Percentiles rank a stretch among this genome's conserved stretches.
Conservation (phyloP, 129 eudicot genomes). For the Tagetes erecta region DNA sequence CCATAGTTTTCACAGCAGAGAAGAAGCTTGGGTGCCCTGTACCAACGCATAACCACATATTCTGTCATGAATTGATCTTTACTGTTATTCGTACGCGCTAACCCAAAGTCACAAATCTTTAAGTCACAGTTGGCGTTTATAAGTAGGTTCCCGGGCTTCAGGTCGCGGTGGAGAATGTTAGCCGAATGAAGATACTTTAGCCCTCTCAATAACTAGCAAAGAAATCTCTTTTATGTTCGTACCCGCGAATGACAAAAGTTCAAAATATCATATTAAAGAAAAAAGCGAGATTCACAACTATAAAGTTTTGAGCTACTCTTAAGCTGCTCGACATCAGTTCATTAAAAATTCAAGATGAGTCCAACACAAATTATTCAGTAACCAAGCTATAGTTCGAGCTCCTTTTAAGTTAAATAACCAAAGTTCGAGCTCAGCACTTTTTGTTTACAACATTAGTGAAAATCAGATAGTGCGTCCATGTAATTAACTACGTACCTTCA, state of each 20-base stretch:
- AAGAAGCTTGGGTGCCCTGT: constrained; percentile 70
- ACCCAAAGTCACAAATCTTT: constrained; percentile 63
- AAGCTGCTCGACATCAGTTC: background rate
- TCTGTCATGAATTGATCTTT: constrained; percentile 65
- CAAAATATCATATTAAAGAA: background rate
- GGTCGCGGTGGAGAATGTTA: constrained; percentile 62
- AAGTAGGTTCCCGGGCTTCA: constrained; percentile 64
- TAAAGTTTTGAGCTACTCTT: background rate
- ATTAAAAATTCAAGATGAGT: too few relatives aligned
- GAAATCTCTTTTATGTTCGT: background rate
- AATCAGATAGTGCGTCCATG: too few relatives aligned
- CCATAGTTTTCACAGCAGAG: constrained; percentile 75
- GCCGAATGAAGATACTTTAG: constrained; percentile 63
- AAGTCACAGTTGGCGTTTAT: constrained; percentile 65
- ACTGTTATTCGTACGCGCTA: constrained; percentile 54
- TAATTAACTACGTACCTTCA: too few relatives aligned
- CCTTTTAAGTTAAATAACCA: too few relatives aligned
- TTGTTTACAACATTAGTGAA: too few relatives aligned
- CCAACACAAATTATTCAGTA: too few relatives aligned
- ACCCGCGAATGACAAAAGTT: background rate
- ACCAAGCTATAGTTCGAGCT: too few relatives aligned
- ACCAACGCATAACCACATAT: constrained; percentile 67
- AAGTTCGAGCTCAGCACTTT: too few relatives aligned
- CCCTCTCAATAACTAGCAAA: constrained; percentile 61
- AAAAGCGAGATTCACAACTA: background rate